Conservation (phyloP, 345 rosid species). For the Eucalyptus urophylla region DNA sequence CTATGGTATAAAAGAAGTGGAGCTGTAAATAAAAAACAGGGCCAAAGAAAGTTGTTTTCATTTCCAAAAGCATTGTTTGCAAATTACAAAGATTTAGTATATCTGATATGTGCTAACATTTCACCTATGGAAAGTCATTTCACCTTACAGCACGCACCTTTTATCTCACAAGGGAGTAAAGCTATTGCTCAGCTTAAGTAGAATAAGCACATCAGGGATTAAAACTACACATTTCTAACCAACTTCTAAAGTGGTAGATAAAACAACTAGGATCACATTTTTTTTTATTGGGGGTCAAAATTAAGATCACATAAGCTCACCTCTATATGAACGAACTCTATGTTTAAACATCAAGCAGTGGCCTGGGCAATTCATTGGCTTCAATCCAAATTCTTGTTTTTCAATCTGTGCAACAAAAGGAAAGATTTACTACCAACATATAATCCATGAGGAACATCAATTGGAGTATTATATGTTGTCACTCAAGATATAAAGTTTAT, state of each 20-base stretch:
- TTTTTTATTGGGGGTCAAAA: background rate
- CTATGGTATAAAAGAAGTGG: background rate
- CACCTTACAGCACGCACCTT: background rate
- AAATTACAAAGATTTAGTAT: background rate
- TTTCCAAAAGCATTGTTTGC: background rate
- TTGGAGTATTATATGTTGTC: background rate
- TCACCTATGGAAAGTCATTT: background rate
- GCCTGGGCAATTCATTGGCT: conserved; percentile 98
- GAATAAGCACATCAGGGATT: background rate
- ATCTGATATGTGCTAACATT: background rate
- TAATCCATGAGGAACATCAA: background rate
- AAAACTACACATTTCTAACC: background rate
- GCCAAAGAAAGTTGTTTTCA: background rate
- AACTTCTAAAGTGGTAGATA: background rate
- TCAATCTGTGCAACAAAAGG: conserved; percentile 48
- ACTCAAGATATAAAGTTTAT: background rate
- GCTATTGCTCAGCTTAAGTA: background rate
- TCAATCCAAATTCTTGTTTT: conserved; percentile 91
- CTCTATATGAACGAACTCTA: conserved; percentile 85
- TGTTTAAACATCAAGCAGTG: conserved; percentile 95
- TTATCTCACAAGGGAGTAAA: background rate
- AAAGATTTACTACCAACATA: background rate
- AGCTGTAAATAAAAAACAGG: background rate
- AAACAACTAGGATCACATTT: background rate
- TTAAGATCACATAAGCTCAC: conserved; percentile 7